These are phyloP conservation scores for Talaromyces proteolyticus DNA, from an alignment of 495 filamentous ascomycete species.

Conservation along the genomic window DNA sequence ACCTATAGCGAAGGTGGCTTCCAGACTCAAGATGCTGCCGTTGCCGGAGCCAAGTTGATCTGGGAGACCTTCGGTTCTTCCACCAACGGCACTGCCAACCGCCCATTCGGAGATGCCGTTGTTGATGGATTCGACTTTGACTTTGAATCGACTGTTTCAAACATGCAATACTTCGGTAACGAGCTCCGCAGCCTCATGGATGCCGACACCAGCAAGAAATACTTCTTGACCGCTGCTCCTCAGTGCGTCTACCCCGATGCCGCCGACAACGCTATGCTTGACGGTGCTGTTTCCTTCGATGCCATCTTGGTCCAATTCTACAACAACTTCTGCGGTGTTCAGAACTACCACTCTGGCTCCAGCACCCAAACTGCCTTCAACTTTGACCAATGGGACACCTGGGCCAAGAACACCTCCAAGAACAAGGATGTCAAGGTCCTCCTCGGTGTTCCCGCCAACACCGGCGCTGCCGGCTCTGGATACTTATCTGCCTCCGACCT, in stretches of 20 bases:
- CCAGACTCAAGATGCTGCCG: slow-evolving; percentile 42
- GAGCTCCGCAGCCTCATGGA: slow-evolving; percentile 50
- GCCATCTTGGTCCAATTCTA: slow-evolving; percentile 71
- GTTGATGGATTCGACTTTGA: slow-evolving; percentile 74
- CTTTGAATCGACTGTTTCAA: slow-evolving; percentile 42
- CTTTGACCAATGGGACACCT: slow-evolving; percentile 65
- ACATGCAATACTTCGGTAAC: slow-evolving; percentile 51
- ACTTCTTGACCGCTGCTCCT: slow-evolving; percentile 60
- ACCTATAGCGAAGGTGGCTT: slow-evolving; percentile 60
- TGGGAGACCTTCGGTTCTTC: slow-evolving; percentile 65
- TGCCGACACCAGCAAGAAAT: slow-evolving; percentile 40
- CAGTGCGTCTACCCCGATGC: slow-evolving; percentile 63
- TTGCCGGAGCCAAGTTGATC: slow-evolving; percentile 49
- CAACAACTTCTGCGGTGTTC: slow-evolving; percentile 65
- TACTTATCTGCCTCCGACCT: slow-evolving; percentile 46
- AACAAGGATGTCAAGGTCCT: slow-evolving; percentile 64
- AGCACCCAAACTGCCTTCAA: slow-evolving; percentile 55
- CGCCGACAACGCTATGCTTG: slow-evolving; percentile 51
- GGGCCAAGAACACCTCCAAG: slow-evolving; percentile 54
- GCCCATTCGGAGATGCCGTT: slow-evolving; percentile 58
- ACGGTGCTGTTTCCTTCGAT: slow-evolving; percentile 49
- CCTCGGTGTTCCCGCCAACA: slow-evolving; percentile 59
- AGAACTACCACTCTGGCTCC: slow-evolving; percentile 39
- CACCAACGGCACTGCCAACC: slow-evolving; percentile 24
- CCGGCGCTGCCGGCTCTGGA: slow-evolving; percentile 45